Percentiles rank a stretch among this genome's conserved stretches.
phyloP scores from a whole-genome alignment of 768 basidiomycete species.

The Nidula microcarpa region DNA sequence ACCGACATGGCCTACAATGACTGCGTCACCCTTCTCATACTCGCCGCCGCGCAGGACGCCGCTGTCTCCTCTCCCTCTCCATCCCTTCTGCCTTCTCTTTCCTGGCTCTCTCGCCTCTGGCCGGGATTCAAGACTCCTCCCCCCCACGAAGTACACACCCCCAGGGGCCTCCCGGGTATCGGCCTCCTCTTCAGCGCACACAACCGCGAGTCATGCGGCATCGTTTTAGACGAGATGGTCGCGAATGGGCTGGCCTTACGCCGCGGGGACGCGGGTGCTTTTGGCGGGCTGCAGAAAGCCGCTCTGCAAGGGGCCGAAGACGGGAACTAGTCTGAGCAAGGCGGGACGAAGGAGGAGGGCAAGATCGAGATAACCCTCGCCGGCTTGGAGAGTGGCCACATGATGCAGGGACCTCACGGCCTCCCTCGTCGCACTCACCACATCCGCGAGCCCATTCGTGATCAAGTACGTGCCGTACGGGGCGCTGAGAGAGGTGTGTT shows the following conservation, averaged over 20 bases:
- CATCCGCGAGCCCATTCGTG: conserved; percentile 58
- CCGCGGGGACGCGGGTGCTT: conserved; percentile 39
- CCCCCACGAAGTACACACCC: not conserved
- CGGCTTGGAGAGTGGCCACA: not conserved
- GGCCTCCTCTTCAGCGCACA: conserved; percentile 87
- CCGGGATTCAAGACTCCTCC: too few species aligned
- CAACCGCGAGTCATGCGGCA: conserved; percentile 65
- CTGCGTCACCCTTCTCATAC: conserved; percentile 55
- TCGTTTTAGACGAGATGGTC: conserved; percentile 61
- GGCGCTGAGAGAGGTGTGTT: conserved; percentile 54
- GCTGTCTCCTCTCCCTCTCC: conserved; percentile 1
- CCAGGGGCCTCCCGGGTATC: conserved; percentile 22
- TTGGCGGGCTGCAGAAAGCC: conserved; percentile 76
- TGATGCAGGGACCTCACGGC: conserved; percentile 70
- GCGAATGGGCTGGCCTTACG: conserved; percentile 47
- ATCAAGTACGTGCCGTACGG: conserved; percentile 80
- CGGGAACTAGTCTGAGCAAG: not conserved
- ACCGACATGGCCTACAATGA: conserved; percentile 75
- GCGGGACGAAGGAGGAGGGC: too few species aligned
- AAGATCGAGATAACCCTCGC: too few species aligned
- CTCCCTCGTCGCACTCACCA: conserved; percentile 55
- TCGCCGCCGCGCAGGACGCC: conserved; percentile 54
- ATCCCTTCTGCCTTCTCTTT: not conserved
- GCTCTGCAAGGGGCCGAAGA: conserved; percentile 52
- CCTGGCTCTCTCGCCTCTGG: not conserved